Base-by-base conservation (phyloP, 306 rosid species). In the Canavalia ensiformis region DNA sequence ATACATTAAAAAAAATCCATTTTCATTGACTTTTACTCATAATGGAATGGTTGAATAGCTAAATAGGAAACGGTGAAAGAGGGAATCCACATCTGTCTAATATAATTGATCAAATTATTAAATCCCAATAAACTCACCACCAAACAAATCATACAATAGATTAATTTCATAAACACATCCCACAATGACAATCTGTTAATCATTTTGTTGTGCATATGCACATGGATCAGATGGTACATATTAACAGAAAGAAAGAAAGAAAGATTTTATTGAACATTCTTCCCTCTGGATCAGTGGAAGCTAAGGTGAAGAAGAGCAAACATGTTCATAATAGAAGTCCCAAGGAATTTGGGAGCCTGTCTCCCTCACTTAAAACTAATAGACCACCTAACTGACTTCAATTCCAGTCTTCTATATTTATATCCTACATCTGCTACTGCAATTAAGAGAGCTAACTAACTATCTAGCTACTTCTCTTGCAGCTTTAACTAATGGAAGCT, bases 141-240 rank as follows among this genome's bases (percentile, higher is more conserved):
- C 18, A 6, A 18, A 18, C 25, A 34, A 72, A 72, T n/a, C 12
- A 68, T 46, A 47, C 58, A 1, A 33, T 52, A 69, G 28, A 69
- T 29, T 3, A 29, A 69, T 69, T n/a, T 41, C 45, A 62, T 11
- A 28, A 8, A 66, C 9, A 68, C 74, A 29, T 45, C 55, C 18
- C 28, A 10, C 66, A 59, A 33, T 59, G 66, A 59, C 49, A 64
- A 50, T 33, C 31, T 69, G 58, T 33, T 69, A 47, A 51, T 47
- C 33, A 33, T 71, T 50, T 50, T 50, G 31, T 31, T 51, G n/a
- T 52, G 58, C 58, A 8, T 37, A 37, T 37, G 41, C 4, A 37
- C 41, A 2, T 37, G 41, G 41, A 37, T 37, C 41, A 37, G 4
- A 37, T 2, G 41, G 41, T 37, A 4, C 3, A 37, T 2, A 37